A percentile compares a stretch with the other conserved stretches of the same genome.
phyloP scores from a whole-genome alignment of 2,329 filamentous ascomycete genomes.

The Furcasterigmium furcatum region DNA sequence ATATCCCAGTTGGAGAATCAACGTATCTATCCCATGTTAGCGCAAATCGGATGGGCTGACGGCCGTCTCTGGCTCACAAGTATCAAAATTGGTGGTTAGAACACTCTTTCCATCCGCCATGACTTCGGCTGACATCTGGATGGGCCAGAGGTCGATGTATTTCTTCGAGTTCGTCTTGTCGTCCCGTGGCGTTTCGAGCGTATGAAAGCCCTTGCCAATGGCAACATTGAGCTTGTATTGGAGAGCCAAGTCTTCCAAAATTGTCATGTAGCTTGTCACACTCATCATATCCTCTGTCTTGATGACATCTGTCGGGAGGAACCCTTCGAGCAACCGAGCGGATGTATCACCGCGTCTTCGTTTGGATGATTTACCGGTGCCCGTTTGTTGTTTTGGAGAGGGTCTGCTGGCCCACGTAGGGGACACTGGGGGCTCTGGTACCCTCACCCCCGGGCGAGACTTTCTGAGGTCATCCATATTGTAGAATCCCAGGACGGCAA shows the following conservation, averaged over 20 bases:
- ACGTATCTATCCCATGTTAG: slow-evolving; percentile 45
- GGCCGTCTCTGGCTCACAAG: slow-evolving; percentile 53
- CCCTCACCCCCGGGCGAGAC: slow-evolving; percentile 51
- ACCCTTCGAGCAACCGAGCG: slow-evolving; percentile 51
- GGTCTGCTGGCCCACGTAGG: slow-evolving; percentile 11
- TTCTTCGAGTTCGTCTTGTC: slow-evolving; percentile 62
- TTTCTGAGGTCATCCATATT: slow-evolving; percentile 74
- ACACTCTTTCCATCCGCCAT: slow-evolving; percentile 64
- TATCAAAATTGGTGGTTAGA: slow-evolving; percentile 87
- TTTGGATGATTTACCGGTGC: slow-evolving; percentile 22
- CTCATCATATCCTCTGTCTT: slow-evolving; percentile 66
- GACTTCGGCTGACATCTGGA: slow-evolving; percentile 88
- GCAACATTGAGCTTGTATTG: slow-evolving; percentile 81
- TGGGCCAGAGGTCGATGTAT: slow-evolving; percentile 87
- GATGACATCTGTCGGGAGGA: slow-evolving; percentile 67
- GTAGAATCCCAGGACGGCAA: slow-evolving; percentile 77
- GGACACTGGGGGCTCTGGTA: slow-evolving; percentile 46
- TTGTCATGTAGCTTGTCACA: slow-evolving; percentile 73
- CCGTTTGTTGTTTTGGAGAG: slow-evolving; percentile 19
- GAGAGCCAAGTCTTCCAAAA: slow-evolving; percentile 77
- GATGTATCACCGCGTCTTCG: slow-evolving; percentile 52
- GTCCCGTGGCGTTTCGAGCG: slow-evolving; percentile 66
- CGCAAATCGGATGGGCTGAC: neutral
- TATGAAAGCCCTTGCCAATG: slow-evolving; percentile 76
- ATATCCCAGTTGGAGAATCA: slow-evolving; percentile 84